Evolutionary conservation across 169 alveolate genomes (phyloP).

Genomic region (Cryptosporidium bovis): DNA sequence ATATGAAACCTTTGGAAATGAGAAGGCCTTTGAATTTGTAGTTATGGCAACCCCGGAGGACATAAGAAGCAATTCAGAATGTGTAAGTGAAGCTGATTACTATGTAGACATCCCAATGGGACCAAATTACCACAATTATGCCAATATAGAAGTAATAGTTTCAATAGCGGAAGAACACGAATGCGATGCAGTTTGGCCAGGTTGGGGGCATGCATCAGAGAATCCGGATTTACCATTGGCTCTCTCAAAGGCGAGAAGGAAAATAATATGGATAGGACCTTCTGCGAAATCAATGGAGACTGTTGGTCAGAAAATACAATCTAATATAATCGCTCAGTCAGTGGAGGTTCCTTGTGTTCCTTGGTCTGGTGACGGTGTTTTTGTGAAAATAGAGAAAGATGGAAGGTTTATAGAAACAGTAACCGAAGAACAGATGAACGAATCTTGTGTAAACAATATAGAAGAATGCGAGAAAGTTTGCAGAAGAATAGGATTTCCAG

Average conservation of each 20-base stretch:
- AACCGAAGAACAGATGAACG: conserved; percentile 58
- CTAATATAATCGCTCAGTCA: conserved; percentile 92
- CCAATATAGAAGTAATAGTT: conserved; percentile 80
- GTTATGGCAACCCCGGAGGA: conserved; percentile 87
- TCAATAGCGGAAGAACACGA: conserved; percentile 81
- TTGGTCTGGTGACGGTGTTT: conserved; percentile 89
- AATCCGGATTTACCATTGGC: conserved; percentile 87
- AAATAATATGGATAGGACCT: conserved; percentile 92
- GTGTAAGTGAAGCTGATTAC: conserved; percentile 80
- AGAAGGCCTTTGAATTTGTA: conserved; percentile 81
- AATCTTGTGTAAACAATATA: conserved; percentile 78
- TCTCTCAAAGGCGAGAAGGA: conserved; percentile 81
- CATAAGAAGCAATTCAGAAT: conserved; percentile 82
- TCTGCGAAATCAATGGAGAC: conserved; percentile 88
- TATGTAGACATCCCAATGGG: conserved; percentile 84
- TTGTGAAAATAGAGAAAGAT: conserved; percentile 55
- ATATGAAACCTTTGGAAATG: conserved; percentile 78
- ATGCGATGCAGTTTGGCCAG: conserved; percentile 95
- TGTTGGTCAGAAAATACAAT: conserved; percentile 93
- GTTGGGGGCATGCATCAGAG: conserved; percentile 96
- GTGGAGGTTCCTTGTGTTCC: conserved; percentile 92
- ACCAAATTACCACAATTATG: conserved; percentile 83
- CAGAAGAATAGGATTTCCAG: conserved; percentile 92
- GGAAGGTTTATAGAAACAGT: conserved; percentile 72
- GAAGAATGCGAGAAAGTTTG: conserved; percentile 87